These are phyloP conservation scores for Plantago coronopus DNA, from an alignment of 305 asterid species.

Conservation along the genomic window DNA sequence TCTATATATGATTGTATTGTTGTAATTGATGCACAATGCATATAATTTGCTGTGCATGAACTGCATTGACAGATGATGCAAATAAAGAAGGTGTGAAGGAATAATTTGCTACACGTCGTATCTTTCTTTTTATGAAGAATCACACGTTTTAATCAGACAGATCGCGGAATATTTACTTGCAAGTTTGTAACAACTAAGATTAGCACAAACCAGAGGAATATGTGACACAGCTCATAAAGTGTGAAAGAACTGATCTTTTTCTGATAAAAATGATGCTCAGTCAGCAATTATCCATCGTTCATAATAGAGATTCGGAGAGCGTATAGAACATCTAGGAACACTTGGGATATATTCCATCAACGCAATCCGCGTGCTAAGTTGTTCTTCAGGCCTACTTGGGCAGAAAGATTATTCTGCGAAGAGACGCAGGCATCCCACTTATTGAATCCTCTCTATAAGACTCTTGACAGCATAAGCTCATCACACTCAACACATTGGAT, in stretches of 20 bases:
- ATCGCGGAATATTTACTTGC: neutral
- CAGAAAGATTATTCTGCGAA: constrained; percentile 8
- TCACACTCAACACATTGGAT: neutral
- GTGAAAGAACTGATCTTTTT: neutral
- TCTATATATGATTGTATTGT: constrained; percentile 8
- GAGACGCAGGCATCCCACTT: neutral
- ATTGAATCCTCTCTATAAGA: neutral
- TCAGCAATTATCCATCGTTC: neutral
- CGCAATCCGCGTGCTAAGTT: neutral
- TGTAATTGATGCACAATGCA: constrained; percentile 4
- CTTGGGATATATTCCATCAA: neutral
- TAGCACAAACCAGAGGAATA: neutral
- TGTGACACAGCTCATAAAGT: neutral
- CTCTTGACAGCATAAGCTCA: neutral
- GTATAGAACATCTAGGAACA: constrained; percentile 4
- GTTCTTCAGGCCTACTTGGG: neutral
- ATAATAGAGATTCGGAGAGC: neutral
- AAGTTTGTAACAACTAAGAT: constrained; percentile 1
- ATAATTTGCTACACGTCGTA: neutral
- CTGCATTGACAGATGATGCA: constrained; percentile 7
- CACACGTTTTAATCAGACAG: neutral
- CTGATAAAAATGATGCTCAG: neutral
- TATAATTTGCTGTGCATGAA: constrained; percentile 4
- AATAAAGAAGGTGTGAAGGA: constrained; percentile 1
- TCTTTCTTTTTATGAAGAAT: neutral